Conservation (phyloP, 75 land plant species). For the Gnetum montanum region DNA sequence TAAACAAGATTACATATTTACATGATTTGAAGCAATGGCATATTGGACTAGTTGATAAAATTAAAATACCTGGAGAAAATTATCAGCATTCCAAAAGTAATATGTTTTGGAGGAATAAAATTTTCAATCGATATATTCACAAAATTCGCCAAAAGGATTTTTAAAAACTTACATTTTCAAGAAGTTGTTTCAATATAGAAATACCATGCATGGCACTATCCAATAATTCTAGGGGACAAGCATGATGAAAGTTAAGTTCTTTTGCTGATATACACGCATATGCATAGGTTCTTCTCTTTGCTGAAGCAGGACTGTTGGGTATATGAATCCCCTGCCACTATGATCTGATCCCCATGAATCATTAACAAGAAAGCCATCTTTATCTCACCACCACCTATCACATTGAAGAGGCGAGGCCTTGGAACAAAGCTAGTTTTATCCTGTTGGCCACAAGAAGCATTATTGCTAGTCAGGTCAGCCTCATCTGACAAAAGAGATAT, state of each 20-base stretch:
- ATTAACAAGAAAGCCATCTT: constrained; percentile 81
- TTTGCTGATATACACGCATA: constrained; percentile 64
- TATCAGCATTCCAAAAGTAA: too few relatives aligned
- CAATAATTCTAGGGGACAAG: constrained; percentile 59
- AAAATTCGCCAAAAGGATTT: too few relatives aligned
- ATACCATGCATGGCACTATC: constrained; percentile 55
- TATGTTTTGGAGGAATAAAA: too few relatives aligned
- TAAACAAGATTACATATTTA: too few relatives aligned
- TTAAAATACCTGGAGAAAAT: too few relatives aligned
- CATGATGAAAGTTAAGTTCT: constrained; percentile 59
- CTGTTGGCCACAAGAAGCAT: constrained; percentile 29
- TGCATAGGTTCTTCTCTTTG: constrained; percentile 65
- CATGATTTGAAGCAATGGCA: too few relatives aligned
- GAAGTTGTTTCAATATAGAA: constrained; percentile 52
- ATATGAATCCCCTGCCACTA: constrained; percentile 17
- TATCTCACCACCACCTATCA: constrained; percentile 75
- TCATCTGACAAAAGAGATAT: constrained; percentile 20
- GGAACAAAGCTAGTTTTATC: constrained; percentile 14
- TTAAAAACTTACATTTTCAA: constrained; percentile 74
- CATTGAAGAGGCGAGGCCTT: constrained; percentile 73
- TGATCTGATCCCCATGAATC: constrained; percentile 56
- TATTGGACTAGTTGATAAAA: too few relatives aligned
- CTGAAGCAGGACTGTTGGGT: constrained; percentile 64
- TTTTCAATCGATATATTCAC: too few relatives aligned
- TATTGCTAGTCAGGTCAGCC: constrained; percentile 13